Evolutionary conservation across 1,139 yeast genomes (phyloP), one percentile per base, ranked within the genome.

Genomic region (Blastobotrys elegans): DNA sequence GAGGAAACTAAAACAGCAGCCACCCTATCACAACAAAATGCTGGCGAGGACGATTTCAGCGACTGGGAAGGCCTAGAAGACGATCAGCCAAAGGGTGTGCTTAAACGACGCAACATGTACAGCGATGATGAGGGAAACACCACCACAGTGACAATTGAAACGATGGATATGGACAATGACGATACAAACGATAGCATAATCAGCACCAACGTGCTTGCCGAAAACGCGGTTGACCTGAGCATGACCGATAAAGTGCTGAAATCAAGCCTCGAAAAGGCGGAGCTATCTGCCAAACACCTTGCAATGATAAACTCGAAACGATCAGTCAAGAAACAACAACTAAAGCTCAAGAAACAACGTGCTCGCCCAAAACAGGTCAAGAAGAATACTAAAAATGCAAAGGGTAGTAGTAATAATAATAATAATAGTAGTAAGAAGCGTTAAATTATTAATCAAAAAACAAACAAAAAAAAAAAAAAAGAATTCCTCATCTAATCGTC

Each of bases 31-130:
- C 49, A 52, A 42, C 53, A 49, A n/a, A 59, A 50, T 13, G 51
- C 51, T 2, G 53, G 50, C 31, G 57, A 52, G 11, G 59, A 51
- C 21, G 66, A 65, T 33, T 62, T 53, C 49, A 54, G 62, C 36
- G 68, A 64, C 46, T 66, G 69, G 70, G 61, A 56, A 6, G 73
- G 72, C 1, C 56, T 66, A 38, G 68, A 64, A 30, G 58, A 54
- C 17, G 48, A 49, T 4, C 31, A 37, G 13, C 43, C 54, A 4
- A 48, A 71, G 62, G 61, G 82, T 70, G 47, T 76, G 66, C 92
- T 38, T 77, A 84, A 65, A 78, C 84, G 65, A 90, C 94, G 13
- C 77, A 76, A 48, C 22, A 58, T 53, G 44, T 56, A 60, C 27
- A 55, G 52, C 11, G 66, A 59, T 24, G 57, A 53, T 22, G 57